Evolutionary conservation across 371 early-diverging fungal genomes (phyloP), one percentile per base, ranked within the genome.

Genomic region (Rhizopus delemar): DNA sequence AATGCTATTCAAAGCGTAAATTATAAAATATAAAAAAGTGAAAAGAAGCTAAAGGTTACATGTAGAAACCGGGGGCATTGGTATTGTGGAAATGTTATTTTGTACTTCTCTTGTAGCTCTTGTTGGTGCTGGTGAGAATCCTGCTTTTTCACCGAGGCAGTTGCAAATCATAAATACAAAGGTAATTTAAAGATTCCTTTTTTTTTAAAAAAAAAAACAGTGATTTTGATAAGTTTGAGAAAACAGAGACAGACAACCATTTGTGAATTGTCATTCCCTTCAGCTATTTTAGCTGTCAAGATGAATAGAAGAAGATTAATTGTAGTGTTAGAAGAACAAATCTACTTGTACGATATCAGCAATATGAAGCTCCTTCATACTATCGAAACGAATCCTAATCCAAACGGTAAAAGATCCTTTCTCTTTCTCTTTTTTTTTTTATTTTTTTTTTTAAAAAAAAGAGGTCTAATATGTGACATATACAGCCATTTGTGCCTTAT

Each of bases 311-410:
- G 90, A 67, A 83, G 97, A 45, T 80, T 97, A 9, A 86, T 94
- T 45, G 96, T 96, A 5, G 90, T 94, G 8, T 82, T 97, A 33
- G 97, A 97, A 68, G 94, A 94, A 60, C 90, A 91, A 59, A 93
- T 95, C 41, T 91, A 85, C 61, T 75, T 93, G n/a, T 91, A 93
- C 74, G 97, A 98, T 69, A 94, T 96, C 45, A 86, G 89, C 71
- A 97, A 95, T 74, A 98, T 98, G 97, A 94, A 94, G 69, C 80
- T 96, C 4, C 77, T 95, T 45, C 93, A 95, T 66, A 94, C 94
- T 0, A 93, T 98, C 60, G 95, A 98, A 39, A 97, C 96, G 5
- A 89, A 86, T 50, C 92, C 93, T 2, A 96, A 95, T 65, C 94
- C 93, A 5, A 69, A 85, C 65, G 92, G 93, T 92, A 81, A 55